Evolutionary conservation across 495 filamentous ascomycete genomes (phyloP).

Genomic region (Clavariopsis aquatica): DNA sequence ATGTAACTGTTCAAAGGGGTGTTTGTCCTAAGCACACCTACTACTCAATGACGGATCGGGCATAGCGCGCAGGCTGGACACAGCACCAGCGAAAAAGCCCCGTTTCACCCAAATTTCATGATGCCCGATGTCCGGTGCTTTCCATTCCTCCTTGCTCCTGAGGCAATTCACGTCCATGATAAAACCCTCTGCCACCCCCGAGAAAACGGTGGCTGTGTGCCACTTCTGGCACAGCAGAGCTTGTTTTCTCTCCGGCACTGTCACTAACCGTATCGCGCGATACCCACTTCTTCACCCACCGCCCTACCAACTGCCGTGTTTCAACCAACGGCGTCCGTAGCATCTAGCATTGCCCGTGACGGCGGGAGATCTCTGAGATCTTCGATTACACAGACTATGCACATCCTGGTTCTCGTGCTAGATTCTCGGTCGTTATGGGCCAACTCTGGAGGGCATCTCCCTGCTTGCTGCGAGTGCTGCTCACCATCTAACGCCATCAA

Average conservation of each 20-base stretch:
- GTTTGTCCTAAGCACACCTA: too few relatives aligned
- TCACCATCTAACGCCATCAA: neutral
- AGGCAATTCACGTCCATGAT: neutral
- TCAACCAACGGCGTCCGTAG: neutral
- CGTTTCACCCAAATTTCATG: neutral
- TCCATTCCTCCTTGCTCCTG: neutral
- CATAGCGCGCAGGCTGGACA: neutral
- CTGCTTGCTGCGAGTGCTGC: neutral
- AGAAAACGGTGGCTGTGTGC: neutral
- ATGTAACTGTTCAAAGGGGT: too few relatives aligned
- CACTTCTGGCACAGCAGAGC: neutral
- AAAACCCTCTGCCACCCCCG: neutral
- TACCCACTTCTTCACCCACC: neutral
- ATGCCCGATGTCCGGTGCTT: neutral
- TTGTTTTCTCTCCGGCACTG: neutral
- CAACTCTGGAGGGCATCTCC: neutral
- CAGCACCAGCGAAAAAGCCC: neutral
- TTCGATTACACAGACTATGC: neutral
- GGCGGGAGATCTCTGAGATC: neutral
- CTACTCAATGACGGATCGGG: neutral
- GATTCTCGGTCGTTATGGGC: neutral
- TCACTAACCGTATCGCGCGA: neutral
- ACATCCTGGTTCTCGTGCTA: neutral
- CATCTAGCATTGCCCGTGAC: neutral
- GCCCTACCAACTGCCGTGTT: neutral